Conservation (phyloP, 139 green algal genomes). For the Coelastrella sp. region DNA sequence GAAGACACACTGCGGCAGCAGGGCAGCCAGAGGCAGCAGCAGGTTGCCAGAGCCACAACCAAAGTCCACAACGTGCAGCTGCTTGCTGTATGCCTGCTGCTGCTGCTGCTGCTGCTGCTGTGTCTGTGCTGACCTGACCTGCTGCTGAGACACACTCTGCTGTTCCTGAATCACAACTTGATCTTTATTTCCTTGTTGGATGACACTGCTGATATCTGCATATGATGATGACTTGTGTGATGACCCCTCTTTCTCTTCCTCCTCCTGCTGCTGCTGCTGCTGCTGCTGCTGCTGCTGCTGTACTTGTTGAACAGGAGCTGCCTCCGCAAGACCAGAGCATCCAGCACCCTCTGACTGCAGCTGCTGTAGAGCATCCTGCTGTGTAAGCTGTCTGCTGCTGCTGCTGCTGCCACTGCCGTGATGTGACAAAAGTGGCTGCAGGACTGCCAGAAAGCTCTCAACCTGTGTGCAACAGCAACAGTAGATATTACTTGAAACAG, state of each 20-base stretch:
- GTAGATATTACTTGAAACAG: no score
- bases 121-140: background rate
- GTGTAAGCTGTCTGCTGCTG: background rate
- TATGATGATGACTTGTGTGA: no score
- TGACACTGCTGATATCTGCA: no score
- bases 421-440: background rate
- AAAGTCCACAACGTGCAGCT: conserved; percentile 77
- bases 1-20: conserved; percentile 69
- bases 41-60: conserved; percentile 78
- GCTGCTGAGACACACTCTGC: background rate
- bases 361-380: background rate
- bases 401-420: background rate
- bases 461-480: background rate
- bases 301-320: background rate
- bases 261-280: background rate
- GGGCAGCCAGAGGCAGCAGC: conserved; percentile 70
- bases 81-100: conserved; percentile 4
- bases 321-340: background rate
- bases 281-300: conserved; percentile 15
- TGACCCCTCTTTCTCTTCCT: background rate
- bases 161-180: background rate
- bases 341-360: no score
- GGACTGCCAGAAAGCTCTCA: conserved; percentile 29
- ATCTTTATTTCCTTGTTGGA: no score
- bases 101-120: conserved; percentile 17